Percentiles rank a stretch among this genome's conserved stretches.
These are phyloP conservation scores for Sugiyamaella grinbergsii DNA, from an alignment of 1,139 yeast genomes.

Conservation along the genomic window DNA sequence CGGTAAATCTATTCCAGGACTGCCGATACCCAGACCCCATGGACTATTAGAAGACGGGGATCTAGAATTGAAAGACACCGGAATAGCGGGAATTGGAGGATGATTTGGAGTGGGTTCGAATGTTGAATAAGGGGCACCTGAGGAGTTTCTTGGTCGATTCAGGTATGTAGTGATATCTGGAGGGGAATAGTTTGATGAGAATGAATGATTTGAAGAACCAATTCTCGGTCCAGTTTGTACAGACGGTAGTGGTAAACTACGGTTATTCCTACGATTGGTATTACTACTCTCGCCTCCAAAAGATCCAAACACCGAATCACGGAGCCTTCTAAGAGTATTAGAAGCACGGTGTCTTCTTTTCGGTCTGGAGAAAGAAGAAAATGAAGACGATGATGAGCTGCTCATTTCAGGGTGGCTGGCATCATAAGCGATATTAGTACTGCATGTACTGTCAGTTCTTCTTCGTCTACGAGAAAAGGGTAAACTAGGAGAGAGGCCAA, in stretches of 20 bases:
- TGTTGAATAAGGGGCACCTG: too few relatives aligned
- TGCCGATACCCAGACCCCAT: background rate
- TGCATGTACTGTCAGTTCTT: constrained; percentile 4
- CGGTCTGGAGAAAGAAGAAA: constrained; percentile 5
- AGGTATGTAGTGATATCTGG: too few relatives aligned
- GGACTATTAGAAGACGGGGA: too few relatives aligned
- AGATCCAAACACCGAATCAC: constrained; percentile 16
- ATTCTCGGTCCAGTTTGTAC: too few relatives aligned
- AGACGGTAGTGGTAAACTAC: too few relatives aligned
- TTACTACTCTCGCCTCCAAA: background rate
- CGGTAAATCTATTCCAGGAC: background rate
- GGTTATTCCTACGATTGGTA: background rate
- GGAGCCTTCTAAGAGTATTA: constrained; percentile 12
- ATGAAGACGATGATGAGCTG: background rate
- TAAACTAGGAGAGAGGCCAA: background rate
- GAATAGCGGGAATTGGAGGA: background rate
- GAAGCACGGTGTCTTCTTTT: constrained; percentile 20
- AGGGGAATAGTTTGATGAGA: too few relatives aligned
- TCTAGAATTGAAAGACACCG: background rate
- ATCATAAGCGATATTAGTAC: background rate
- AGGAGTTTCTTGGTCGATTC: too few relatives aligned
- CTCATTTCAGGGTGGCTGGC: too few relatives aligned
- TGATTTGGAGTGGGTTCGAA: background rate
- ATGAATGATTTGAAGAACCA: too few relatives aligned
- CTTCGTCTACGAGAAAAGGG: constrained; percentile 5